A percentile compares a stretch with the other conserved stretches of the same genome.
Evolutionary conservation across 1,284 basidiomycete species (phyloP).

Genomic region (Ustilago crameri): DNA sequence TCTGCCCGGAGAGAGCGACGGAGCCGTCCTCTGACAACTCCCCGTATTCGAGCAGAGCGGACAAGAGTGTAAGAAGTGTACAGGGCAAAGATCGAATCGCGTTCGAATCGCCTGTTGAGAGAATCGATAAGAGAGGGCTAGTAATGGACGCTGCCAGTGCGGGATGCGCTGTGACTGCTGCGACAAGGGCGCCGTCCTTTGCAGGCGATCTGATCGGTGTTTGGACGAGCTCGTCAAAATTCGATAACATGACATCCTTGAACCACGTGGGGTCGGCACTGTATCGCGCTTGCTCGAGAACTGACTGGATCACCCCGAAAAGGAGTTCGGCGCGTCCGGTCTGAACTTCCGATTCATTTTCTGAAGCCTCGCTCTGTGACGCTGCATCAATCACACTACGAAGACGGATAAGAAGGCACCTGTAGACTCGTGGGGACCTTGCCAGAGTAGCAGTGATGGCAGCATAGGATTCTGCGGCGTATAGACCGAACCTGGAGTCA

Average conservation of each 20-base stretch:
- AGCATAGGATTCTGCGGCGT: constrained; percentile 14
- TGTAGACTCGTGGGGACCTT: constrained; percentile 5
- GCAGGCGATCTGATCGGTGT: background rate
- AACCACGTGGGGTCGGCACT: constrained; percentile 1
- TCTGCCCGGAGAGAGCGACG: constrained; percentile 1
- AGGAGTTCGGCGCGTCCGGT: constrained; percentile 2
- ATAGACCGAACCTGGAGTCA: constrained; percentile 1
- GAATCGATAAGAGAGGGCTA: constrained; percentile 1
- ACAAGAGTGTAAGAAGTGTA: constrained; percentile 23
- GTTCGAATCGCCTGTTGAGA: background rate
- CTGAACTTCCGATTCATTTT: background rate
- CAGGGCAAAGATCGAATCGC: constrained; percentile 5
- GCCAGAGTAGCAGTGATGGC: constrained; percentile 7
- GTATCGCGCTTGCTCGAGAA: constrained; percentile 11
- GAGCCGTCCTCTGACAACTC: background rate
- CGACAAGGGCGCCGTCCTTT: constrained; percentile 31
- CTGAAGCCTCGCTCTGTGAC: background rate
- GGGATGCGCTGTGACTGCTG: constrained; percentile 21
- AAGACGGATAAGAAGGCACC: background rate
- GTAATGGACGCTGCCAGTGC: constrained; percentile 12
- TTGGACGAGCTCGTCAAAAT: constrained; percentile 6
- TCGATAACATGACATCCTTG: background rate
- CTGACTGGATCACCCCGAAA: constrained; percentile 13
- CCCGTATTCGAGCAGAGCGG: constrained; percentile 20
- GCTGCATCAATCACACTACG: constrained; percentile 8